phyloP scores from a whole-genome alignment of 768 basidiomycete genomes.

The Boletus sp. region DNA sequence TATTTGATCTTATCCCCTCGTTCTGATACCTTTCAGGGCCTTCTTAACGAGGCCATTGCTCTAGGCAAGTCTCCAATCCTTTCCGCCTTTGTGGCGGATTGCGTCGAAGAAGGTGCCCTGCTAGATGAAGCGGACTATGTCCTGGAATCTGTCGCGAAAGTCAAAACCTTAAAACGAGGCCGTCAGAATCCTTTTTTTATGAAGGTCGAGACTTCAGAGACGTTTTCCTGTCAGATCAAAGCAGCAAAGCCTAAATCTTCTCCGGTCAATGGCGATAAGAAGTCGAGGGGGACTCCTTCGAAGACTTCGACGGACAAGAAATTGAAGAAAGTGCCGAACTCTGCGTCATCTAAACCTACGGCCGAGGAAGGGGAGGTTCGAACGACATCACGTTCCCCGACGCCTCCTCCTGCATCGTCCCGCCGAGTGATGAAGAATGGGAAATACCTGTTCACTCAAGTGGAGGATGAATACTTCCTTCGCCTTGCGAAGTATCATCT shows the following conservation, averaged over 20 bases:
- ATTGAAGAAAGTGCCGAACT: slow-evolving; percentile 1
- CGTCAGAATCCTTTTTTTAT: slow-evolving; percentile 19
- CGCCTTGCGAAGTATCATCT: slow-evolving; percentile 46
- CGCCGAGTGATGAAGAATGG: slow-evolving; percentile 28
- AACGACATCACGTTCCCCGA: slow-evolving; percentile 35
- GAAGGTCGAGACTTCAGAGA: slow-evolving; percentile 10
- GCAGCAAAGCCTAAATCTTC: slow-evolving; percentile 6
- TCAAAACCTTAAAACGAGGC: slow-evolving; percentile 24
- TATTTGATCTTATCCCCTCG: slow-evolving; percentile 56
- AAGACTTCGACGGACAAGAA: slow-evolving; percentile 8
- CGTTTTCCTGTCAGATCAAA: slow-evolving; percentile 1
- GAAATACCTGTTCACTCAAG: slow-evolving; percentile 46
- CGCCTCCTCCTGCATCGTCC: slow-evolving; percentile 42
- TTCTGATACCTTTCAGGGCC: slow-evolving; percentile 50
- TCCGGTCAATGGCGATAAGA: slow-evolving; percentile 1
- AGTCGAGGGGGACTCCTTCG: slow-evolving; percentile 3
- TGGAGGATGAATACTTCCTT: slow-evolving; percentile 49
- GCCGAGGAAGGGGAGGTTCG: slow-evolving; percentile 2
- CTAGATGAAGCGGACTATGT: slow-evolving; percentile 46
- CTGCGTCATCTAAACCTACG: not conserved
- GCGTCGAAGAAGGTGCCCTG: slow-evolving; percentile 41
- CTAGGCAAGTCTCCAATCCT: slow-evolving; percentile 48
- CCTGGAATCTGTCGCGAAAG: slow-evolving; percentile 33
- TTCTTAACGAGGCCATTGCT: slow-evolving; percentile 37
- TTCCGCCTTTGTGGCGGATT: slow-evolving; percentile 54